Base-by-base conservation (phyloP, 495 filamentous ascomycete genomes). In the Friedmanniomyces simplex region DNA sequence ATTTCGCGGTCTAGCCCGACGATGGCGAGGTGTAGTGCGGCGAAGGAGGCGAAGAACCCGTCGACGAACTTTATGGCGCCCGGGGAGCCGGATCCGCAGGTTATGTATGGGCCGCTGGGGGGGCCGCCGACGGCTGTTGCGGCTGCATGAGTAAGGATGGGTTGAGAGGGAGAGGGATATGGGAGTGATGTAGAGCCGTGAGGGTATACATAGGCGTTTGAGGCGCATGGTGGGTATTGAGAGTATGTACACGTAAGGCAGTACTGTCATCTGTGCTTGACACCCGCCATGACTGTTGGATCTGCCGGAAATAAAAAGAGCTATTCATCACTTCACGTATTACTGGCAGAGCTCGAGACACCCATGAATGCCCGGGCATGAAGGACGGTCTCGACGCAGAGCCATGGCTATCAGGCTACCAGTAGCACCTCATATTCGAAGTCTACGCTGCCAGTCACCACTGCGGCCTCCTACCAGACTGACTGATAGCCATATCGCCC, bases 1-100 rank as follows among this genome's bases (percentile, higher is more conserved):
- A 96, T 98, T 67, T 93, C 88, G 12, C 84, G 94, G 77, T 94
- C 89, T 73, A 95, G 89, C 49, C 89, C 91, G 34, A 98, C 93
- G 32, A 98, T 98, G 93, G 91, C 93, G 26, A 82, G 93, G 64
- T 95, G 89, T 75, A 90, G 88, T 16, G 90, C 86, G 41, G 86
- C 89, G 49, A 95, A 93, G 76, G 78, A 75, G 52, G 74, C 73
- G 63, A 72, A 61, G 70, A 77, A 84, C 67, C 83, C 89, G 24
- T 73, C 88, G 65, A 91, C 82, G 24, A 91, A 93, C 75, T 86
- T 91, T 67, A 85, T 93, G 88, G 88, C 88, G 49, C 79, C 85
- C 16, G 89, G 89, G 68, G 56, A 57, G 37, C 63, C 63, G 26
- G 46, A 60, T 12, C 28, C 47, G 34, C 63, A 66, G 63, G 50